Conservation (phyloP, 2,329 filamentous ascomycete genomes). For the Aspergillus candidus region DNA sequence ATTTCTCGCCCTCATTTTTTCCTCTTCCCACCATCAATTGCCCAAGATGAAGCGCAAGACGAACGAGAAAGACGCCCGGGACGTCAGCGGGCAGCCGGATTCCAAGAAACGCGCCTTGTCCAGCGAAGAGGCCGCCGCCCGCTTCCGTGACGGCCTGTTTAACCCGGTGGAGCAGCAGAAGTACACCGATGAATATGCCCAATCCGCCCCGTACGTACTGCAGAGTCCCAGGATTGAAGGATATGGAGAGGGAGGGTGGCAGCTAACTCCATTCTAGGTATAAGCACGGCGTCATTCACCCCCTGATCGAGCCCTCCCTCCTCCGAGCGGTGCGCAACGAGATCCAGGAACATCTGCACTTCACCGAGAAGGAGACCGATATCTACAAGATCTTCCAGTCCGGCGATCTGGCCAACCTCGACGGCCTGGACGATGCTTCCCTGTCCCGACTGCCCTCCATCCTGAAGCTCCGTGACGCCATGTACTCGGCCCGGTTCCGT, state of each 20-base stretch:
- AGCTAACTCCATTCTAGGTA: constrained; percentile 48
- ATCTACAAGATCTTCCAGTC: constrained; percentile 99
- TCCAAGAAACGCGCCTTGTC: constrained; percentile 37
- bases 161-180: constrained; percentile 35
- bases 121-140: constrained; percentile 32
- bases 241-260: not conserved
- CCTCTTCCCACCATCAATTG: not conserved
- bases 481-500: constrained; percentile 87
- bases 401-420: constrained; percentile 91
- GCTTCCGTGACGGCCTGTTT: constrained; percentile 42
- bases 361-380: constrained; percentile 97
- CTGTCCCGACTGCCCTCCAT: constrained; percentile 81
- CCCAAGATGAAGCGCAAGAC: constrained; percentile 42
- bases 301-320: constrained; percentile 71
- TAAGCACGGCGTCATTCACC: constrained; percentile 83
- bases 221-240: not conserved
- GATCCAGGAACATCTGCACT: constrained; percentile 83
- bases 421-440: constrained; percentile 82
- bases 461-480: constrained; percentile 83
- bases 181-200: constrained; percentile 39
- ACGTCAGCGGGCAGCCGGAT: constrained; percentile 29
- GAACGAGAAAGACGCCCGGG: constrained; percentile 22
- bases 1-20: too few species aligned
- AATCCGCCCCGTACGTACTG: constrained; percentile 37
- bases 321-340: constrained; percentile 82